Evolutionary conservation across 2,329 filamentous ascomycete species (phyloP), one percentile per base, ranked within the genome.

Genomic region (Celoporthe dispersa): DNA sequence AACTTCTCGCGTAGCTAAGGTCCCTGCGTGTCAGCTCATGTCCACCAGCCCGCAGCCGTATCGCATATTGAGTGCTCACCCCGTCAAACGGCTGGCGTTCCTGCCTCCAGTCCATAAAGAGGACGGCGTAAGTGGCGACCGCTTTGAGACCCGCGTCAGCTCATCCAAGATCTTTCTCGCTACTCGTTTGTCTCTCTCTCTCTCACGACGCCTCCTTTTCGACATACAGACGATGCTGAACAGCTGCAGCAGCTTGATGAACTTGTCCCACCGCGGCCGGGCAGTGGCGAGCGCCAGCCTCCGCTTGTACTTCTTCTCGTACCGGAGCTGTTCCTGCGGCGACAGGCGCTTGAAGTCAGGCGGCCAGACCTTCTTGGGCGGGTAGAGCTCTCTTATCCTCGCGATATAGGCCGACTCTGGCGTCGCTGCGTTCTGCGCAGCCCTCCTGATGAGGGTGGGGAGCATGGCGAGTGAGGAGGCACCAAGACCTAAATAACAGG

Each of bases 221-320:
- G 22, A 81, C 86, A 70, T 76, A 90, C 88, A 86, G 66, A 85
- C 82, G 61, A 90, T 84, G 53, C 83, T 87, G 33, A 81, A 80
- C 14, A 90, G 86, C 80, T 94, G 92, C 64, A 85, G 85, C 72
- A 94, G 81, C 79, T 88, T 89, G 68, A 91, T 83, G 71, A 81
- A 84, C 78, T 90, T 92, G 57, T 87, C 85, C 89, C 90, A 93
- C 63, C 80, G 79, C 11, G 91, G 91, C 31, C 89, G 82, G 55
- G 86, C 84, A 77, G 86, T 87, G 75, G 88, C 87, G 74, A 92
- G 80, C 70, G 85, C 84, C 35, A 91, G 80, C 67, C 92, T 86
- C 66, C 92, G 86, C 81, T 93, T 92, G 81, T 91, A 94, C 77
- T 91, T 90, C 79, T 92, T 90, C 83, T 95, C 92, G 75, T 94